Conservation (phyloP, 306 rosid species). For the Astragalus glycyphyllos region DNA sequence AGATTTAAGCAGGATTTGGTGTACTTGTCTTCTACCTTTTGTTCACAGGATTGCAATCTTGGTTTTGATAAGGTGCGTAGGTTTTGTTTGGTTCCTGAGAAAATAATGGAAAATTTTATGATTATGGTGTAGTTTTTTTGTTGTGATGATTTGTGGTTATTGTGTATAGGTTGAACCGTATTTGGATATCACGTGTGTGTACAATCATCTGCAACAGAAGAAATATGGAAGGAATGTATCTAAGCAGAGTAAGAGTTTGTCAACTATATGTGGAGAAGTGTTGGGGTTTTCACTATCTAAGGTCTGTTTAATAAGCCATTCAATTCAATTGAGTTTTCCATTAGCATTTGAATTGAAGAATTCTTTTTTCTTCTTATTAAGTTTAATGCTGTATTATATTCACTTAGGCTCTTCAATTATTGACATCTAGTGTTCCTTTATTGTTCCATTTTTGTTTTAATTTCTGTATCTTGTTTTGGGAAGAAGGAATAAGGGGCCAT, state of each 20-base stretch:
- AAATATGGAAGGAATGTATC: constrained; percentile 64
- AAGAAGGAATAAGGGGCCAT: neutral
- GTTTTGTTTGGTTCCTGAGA: constrained; percentile 35
- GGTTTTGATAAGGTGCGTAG: constrained; percentile 67
- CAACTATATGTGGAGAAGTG: constrained; percentile 75
- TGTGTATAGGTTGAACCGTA: constrained; percentile 78
- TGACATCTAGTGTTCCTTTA: neutral
- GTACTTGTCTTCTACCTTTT: constrained; percentile 76
- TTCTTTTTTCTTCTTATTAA: too few relatives aligned
- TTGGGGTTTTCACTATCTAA: constrained; percentile 78
- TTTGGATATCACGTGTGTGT: constrained; percentile 73
- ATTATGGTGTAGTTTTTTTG: neutral
- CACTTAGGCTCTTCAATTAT: too few relatives aligned
- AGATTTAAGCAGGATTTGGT: constrained; percentile 88
- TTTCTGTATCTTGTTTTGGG: constrained; percentile 25
- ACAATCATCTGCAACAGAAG: constrained; percentile 68
- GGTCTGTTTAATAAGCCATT: constrained; percentile 54
- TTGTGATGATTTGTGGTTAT: constrained; percentile 18
- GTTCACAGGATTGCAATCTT: constrained; percentile 63
- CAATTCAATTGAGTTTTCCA: neutral
- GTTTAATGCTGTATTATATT: too few relatives aligned
- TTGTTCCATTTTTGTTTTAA: neutral
- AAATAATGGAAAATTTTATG: constrained; percentile 20
- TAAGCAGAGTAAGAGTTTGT: constrained; percentile 74
- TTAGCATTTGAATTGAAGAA: neutral